Evolutionary conservation across 108 stramenopile genomes (phyloP).

Genomic region (Pseudonitzschia delicatissima): DNA sequence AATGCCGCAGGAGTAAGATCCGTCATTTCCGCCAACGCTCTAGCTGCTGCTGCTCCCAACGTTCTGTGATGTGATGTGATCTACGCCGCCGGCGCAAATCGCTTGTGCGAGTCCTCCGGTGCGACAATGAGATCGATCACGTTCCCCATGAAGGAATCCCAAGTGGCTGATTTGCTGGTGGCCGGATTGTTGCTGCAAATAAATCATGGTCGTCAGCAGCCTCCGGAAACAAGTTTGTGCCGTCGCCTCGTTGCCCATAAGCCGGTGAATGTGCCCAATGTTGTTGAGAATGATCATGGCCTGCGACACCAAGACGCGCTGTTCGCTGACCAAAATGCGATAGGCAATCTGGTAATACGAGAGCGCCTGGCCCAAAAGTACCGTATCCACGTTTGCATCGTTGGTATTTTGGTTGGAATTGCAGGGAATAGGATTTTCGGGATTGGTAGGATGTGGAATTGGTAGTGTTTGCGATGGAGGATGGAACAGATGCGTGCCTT

Average conservation of each 20-base stretch:
- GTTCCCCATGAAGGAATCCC: background rate
- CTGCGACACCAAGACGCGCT: background rate
- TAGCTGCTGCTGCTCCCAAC: too few species aligned
- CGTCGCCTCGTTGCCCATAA: slow-evolving; percentile 20
- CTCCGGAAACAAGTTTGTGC: slow-evolving; percentile 23
- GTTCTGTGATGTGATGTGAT: too few species aligned
- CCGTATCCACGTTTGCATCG: background rate
- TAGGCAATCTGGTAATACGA: background rate
- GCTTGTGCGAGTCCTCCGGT: background rate
- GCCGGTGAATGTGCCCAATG: slow-evolving; percentile 28
- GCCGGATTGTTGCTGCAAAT: background rate
- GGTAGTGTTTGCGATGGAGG: too few species aligned
- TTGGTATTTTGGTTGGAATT: too few species aligned
- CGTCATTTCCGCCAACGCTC: too few species aligned
- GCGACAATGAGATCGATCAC: background rate
- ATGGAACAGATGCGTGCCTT: too few species aligned
- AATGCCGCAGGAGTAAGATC: too few species aligned
- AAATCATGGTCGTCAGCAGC: slow-evolving; percentile 32
- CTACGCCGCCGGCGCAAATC: background rate
- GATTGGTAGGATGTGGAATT: too few species aligned
- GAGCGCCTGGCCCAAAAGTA: background rate
- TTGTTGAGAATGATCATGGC: slow-evolving; percentile 42
- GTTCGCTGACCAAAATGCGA: background rate
- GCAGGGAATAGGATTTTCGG: too few species aligned
- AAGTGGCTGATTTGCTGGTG: background rate